Base-by-base conservation (phyloP, 2,329 filamentous ascomycete species). In the Lanzia echinophila region DNA sequence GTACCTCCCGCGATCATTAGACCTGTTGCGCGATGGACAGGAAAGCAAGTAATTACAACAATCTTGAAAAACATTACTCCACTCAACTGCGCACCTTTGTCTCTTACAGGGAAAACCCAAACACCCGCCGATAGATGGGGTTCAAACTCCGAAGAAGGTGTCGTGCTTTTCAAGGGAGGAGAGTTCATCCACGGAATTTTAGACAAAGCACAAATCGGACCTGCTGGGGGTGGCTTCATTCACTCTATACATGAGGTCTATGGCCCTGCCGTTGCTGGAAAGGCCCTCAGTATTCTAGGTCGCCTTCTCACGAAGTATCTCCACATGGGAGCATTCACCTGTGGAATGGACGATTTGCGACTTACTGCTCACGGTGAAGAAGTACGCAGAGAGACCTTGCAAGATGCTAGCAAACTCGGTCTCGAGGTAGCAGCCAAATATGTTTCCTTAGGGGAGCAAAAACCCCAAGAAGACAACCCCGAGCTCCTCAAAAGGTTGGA, bases 221-320 rank as follows among this genome's bases (percentile, higher is more conserved):
- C 91, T 36, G 87, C 83, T 56, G 83, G 84, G 31, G 91, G 91
- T 50, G 94, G 94, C 58, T 78, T 99, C 43, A 83, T 99, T 56
- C 94, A 99, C 68, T 85, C 90, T 2, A 82, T 97, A 20, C 92
- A 99, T 66, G 94, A 99, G 67, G 83, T 91, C 1, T 96, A 96
- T 67, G 94, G 95, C 2, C 87, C 94, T 54, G 86, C 86, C 15
- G 79, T 87, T 59, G 92, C 94, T 19, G 92, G 94, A 33, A 90
- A 89, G 67, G 75, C 96, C 10, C 81, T 99, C 51, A 95, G 90
- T 75, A 87, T 92, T 62, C 78, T 99, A 53, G 94, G 94, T 51
- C 84, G 94, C 54, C 77, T 99, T 24, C 73, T 99, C 59, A 99
- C 94, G 0, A 87, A 91, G 65, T 86, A 91, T 60, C 78, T 97